A percentile compares a stretch with the other conserved stretches of the same genome.
Evolutionary conservation across 2,329 filamentous ascomycete genomes (phyloP).

Genomic region (Hirsutella thompsonii): DNA sequence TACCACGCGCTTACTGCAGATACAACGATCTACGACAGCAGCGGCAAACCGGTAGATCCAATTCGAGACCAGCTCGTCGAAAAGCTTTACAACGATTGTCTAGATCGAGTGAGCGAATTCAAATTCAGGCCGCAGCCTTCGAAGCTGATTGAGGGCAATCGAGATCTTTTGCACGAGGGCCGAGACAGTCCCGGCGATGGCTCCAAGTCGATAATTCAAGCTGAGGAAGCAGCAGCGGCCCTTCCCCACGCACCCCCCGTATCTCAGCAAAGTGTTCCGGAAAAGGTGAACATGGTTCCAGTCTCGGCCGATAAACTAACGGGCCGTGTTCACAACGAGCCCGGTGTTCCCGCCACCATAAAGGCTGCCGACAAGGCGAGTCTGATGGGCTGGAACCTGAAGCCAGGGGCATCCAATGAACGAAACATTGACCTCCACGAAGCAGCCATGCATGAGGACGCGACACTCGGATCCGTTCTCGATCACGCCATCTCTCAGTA

Average conservation of each 20-base stretch:
- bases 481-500: slow-evolving; percentile 88
- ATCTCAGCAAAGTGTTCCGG: slow-evolving; percentile 38
- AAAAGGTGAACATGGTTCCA: slow-evolving; percentile 44
- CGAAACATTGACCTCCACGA: slow-evolving; percentile 59
- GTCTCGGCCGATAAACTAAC: slow-evolving; percentile 57
- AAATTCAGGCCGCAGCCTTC: slow-evolving; percentile 63
- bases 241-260: slow-evolving; percentile 42
- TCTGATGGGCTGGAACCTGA: slow-evolving; percentile 71
- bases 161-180: slow-evolving; percentile 67
- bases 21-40: slow-evolving; percentile 81
- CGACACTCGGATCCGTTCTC: slow-evolving; percentile 81
- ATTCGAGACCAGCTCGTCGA: slow-evolving; percentile 73
- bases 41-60: slow-evolving; percentile 65
- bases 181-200: slow-evolving; percentile 63
- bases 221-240: slow-evolving; percentile 56
- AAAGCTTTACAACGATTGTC: slow-evolving; percentile 85
- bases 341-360: slow-evolving; percentile 53
- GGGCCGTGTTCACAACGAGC: slow-evolving; percentile 58
- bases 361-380: slow-evolving; percentile 68
- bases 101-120: slow-evolving; percentile 83
- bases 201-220: slow-evolving; percentile 53
- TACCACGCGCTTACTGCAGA: slow-evolving; percentile 72
- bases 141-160: slow-evolving; percentile 70
- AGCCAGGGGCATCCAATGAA: slow-evolving; percentile 45
- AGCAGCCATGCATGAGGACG: slow-evolving; percentile 48